Conservation (phyloP, 176 grass and related monocot genomes). For the Oryza brachyantha region DNA sequence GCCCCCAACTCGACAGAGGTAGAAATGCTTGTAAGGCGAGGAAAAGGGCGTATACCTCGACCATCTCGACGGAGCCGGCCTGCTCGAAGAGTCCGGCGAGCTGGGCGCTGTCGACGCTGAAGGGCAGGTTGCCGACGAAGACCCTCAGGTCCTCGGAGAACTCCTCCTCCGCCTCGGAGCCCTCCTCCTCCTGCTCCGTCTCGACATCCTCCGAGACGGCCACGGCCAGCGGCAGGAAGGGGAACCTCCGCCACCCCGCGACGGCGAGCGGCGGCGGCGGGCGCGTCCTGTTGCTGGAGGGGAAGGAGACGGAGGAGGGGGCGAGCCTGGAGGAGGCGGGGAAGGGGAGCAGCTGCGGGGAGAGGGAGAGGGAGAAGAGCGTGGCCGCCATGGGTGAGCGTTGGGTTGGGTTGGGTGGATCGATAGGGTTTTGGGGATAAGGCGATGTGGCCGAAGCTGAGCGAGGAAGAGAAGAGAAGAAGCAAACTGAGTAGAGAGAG, state of each 20-base stretch:
- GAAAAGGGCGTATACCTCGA: constrained; percentile 51
- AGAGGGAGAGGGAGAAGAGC: constrained; percentile 34
- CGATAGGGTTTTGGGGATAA: constrained; percentile 57
- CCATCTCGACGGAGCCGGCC: constrained; percentile 81
- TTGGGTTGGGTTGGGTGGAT: not conserved
- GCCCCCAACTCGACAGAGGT: not conserved
- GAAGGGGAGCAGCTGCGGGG: constrained; percentile 26
- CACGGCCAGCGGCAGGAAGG: constrained; percentile 32
- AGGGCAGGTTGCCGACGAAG: constrained; percentile 86
- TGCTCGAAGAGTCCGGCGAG: constrained; percentile 76
- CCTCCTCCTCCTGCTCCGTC: constrained; percentile 28
- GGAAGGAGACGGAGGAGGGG: not conserved
- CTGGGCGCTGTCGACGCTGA: constrained; percentile 83
- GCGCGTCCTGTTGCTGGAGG: not conserved
- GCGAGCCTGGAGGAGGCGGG: not conserved
- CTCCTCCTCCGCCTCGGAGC: constrained; percentile 19
- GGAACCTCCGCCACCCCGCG: constrained; percentile 12
- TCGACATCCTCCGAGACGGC: constrained; percentile 43
- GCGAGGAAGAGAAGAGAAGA: too few relatives aligned
- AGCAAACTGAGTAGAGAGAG: too few relatives aligned
- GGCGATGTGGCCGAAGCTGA: not conserved
- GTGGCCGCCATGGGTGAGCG: constrained; percentile 25
- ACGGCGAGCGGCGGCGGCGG: constrained; percentile 16
- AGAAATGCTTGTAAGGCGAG: not conserved
- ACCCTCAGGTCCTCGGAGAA: constrained; percentile 54